Percentiles rank a stretch among this genome's conserved stretches.
Conservation (phyloP, 352 stramenopile genomes). For the Globisporangium radiosum region DNA sequence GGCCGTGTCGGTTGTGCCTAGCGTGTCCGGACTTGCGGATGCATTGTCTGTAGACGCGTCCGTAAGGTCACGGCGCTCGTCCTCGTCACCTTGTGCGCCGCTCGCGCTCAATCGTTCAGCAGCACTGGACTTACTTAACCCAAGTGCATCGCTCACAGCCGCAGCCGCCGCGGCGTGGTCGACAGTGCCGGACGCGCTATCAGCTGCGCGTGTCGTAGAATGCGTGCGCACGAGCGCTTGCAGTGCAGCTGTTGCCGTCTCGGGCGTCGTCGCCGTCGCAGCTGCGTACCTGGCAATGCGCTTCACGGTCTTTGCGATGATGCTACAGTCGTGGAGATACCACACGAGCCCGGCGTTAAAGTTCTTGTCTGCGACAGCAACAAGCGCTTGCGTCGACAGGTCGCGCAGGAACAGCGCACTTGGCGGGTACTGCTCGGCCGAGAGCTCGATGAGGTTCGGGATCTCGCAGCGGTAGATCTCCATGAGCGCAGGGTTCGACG, state of each 20-base stretch:
- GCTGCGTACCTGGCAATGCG: conserved; percentile 32
- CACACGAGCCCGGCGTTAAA: conserved; percentile 69
- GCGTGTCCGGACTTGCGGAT: neutral
- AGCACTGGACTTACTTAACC: conserved; percentile 22
- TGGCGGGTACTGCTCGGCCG: conserved; percentile 55
- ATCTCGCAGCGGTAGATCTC: conserved; percentile 68
- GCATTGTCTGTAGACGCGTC: too few relatives aligned
- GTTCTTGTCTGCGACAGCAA: conserved; percentile 40
- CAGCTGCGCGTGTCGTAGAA: neutral
- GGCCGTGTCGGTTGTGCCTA: neutral
- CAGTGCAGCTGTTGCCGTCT: conserved; percentile 29
- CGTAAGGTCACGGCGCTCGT: too few relatives aligned
- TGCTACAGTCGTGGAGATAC: conserved; percentile 68
- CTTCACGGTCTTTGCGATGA: conserved; percentile 37
- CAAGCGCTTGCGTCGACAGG: conserved; percentile 33
- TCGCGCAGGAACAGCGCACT: conserved; percentile 41
- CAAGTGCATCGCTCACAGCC: conserved; percentile 63
- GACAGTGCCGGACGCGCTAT: too few relatives aligned
- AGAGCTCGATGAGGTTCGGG: conserved; percentile 53
- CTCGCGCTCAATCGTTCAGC: neutral
- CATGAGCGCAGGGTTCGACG: conserved; percentile 40
- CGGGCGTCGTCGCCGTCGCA: conserved; percentile 22
- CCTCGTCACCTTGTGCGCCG: too few relatives aligned
- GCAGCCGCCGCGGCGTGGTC: conserved; percentile 13
- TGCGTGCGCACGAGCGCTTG: conserved; percentile 7